Percentiles rank a stretch among this genome's conserved stretches.
phyloP scores from a whole-genome alignment of 2,329 filamentous ascomycete genomes.

The Xylaria sp. region DNA sequence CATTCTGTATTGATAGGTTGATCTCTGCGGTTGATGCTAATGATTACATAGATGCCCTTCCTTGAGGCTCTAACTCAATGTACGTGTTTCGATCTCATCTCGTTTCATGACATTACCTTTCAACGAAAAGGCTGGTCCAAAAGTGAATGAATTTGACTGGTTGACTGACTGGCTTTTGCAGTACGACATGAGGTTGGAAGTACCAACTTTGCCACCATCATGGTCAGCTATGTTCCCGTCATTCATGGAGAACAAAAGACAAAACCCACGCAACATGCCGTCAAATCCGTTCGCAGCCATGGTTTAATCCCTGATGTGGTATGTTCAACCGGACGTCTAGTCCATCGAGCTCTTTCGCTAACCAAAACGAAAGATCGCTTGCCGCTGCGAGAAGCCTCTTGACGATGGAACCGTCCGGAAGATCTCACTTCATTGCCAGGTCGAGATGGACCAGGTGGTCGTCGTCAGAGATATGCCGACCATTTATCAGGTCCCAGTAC shows the following conservation, averaged over 20 bases:
- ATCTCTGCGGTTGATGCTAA: constrained; percentile 65
- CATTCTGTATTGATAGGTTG: not conserved
- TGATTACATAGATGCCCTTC: constrained; percentile 86
- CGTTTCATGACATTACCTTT: too few species aligned
- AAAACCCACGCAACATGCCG: constrained; percentile 93
- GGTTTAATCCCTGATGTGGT: constrained; percentile 79
- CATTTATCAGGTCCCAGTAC: constrained; percentile 94
- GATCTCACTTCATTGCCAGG: constrained; percentile 89
- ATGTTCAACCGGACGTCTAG: constrained; percentile 41
- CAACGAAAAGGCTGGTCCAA: too few species aligned
- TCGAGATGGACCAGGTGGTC: constrained; percentile 85
- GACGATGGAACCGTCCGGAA: constrained; percentile 81
- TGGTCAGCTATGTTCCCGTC: constrained; percentile 88
- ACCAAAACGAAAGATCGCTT: constrained; percentile 75
- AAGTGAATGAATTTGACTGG: not conserved
- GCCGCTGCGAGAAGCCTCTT: constrained; percentile 84
- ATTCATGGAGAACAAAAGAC: constrained; percentile 83
- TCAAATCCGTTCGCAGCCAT: constrained; percentile 83
- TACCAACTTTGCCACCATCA: constrained; percentile 87
- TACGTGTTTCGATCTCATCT: constrained; percentile 10
- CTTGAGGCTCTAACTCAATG: constrained; percentile 84
- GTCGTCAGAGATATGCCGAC: constrained; percentile 90
- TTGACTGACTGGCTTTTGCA: constrained; percentile 16
- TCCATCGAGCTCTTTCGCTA: constrained; percentile 35
- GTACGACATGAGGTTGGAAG: constrained; percentile 76